Percentiles rank a stretch among this genome's conserved stretches.
phyloP scores from a whole-genome alignment of 2,329 filamentous ascomycete genomes.

The Diaporthe ilicicola region DNA sequence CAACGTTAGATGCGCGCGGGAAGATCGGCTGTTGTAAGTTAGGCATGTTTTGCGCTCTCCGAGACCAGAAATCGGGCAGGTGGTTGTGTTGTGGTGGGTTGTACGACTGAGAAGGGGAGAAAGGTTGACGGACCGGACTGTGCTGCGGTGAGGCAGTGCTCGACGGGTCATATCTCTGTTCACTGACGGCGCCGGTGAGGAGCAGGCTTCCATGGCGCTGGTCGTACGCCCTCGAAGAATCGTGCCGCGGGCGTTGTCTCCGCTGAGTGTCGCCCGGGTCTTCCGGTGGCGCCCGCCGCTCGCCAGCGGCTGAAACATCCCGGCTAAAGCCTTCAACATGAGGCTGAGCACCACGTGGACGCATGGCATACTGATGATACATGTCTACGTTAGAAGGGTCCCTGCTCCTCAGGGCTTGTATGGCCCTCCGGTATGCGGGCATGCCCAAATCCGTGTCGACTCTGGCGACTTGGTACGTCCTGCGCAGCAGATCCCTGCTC shows the following conservation, averaged over 20 bases:
- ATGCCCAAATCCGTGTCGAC: conserved; percentile 20
- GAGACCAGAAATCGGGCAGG: neutral
- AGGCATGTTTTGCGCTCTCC: conserved; percentile 2
- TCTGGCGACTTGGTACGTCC: conserved; percentile 37
- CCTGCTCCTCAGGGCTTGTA: conserved; percentile 20
- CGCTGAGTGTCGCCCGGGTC: conserved; percentile 42
- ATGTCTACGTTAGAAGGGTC: conserved; percentile 1
- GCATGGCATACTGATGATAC: conserved; percentile 6
- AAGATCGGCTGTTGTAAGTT: conserved; percentile 16
- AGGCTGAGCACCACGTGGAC: neutral
- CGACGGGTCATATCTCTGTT: conserved; percentile 11
- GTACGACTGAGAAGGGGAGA: neutral
- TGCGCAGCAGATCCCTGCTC: conserved; percentile 39
- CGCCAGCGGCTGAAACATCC: conserved; percentile 13
- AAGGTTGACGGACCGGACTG: conserved; percentile 11
- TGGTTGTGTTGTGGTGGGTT: neutral
- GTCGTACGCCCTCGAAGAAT: conserved; percentile 38
- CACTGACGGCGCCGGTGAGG: conserved; percentile 4
- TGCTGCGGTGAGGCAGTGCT: conserved; percentile 19
- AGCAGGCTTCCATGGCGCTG: conserved; percentile 40
- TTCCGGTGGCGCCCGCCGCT: conserved; percentile 39
- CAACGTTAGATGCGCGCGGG: neutral
- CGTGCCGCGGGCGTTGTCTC: conserved; percentile 43
- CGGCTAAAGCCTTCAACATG: neutral
- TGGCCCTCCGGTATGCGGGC: conserved; percentile 14